Evolutionary conservation across 371 early-diverging fungal genomes (phyloP).

Genomic region (Amoeboaphelidium occidentale): DNA sequence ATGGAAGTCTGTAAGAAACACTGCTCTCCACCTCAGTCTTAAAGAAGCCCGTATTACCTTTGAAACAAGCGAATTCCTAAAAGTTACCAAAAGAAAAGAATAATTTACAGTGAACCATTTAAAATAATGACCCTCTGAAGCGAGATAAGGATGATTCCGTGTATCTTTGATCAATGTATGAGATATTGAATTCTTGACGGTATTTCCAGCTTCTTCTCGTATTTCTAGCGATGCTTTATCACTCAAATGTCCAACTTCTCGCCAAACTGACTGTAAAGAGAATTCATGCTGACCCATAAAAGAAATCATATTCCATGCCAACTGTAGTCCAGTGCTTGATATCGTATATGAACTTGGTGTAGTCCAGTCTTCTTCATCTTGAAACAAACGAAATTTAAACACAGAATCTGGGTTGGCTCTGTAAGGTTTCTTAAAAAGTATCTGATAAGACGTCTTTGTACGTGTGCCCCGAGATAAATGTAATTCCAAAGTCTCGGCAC

Average conservation of each 20-base stretch:
- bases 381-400: constrained; percentile 8
- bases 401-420: constrained; percentile 16
- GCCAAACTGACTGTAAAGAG: too few relatives aligned
- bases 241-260: too few relatives aligned
- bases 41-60: constrained; percentile 49
- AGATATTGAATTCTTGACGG: constrained; percentile 49
- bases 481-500: constrained; percentile 45
- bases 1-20: too few relatives aligned
- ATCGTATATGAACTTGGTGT: background rate
- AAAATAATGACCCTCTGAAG: constrained; percentile 41
- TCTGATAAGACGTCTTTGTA: constrained; percentile 2
- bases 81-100: background rate
- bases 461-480: background rate
- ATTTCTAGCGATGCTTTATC: too few relatives aligned
- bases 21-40: constrained; percentile 46
- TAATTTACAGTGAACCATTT: constrained; percentile 17
- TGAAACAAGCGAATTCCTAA: constrained; percentile 49
- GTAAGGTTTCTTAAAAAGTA: constrained; percentile 12
- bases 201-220: constrained; percentile 63
- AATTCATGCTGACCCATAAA: background rate
- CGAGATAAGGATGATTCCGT: constrained; percentile 48
- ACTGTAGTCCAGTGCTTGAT: background rate
- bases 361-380: background rate
- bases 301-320: background rate
- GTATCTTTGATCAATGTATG: constrained; percentile 39